Conservation (phyloP, 495 filamentous ascomycete species). For the Xylona heveae region DNA sequence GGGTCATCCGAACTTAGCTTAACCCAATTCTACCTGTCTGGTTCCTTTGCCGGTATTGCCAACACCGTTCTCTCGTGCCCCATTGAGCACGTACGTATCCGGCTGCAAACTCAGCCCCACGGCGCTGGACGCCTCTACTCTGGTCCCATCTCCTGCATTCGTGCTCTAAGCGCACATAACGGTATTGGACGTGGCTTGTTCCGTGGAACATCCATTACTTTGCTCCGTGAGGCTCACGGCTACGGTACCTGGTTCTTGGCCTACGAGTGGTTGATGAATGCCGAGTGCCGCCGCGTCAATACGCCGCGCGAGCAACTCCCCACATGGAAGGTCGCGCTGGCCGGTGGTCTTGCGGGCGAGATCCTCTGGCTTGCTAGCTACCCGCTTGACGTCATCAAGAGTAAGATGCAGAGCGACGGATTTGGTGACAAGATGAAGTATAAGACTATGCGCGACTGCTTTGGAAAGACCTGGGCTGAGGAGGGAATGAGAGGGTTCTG, state of each 20-base stretch:
- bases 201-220: constrained; percentile 68
- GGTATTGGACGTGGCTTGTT: constrained; percentile 56
- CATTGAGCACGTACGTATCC: constrained; percentile 94
- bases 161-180: constrained; percentile 47
- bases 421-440: constrained; percentile 47
- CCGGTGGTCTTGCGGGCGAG: constrained; percentile 87
- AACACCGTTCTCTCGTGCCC: constrained; percentile 77
- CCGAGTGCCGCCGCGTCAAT: constrained; percentile 54
- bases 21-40: constrained; percentile 71
- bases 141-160: constrained; percentile 78
- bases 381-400: constrained; percentile 94
- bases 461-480: constrained; percentile 52
- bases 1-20: too few species aligned
- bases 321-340: constrained; percentile 67
- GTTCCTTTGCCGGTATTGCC: constrained; percentile 79
- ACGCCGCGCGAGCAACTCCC: constrained; percentile 56
- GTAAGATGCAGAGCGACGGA: constrained; percentile 97
- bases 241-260: constrained; percentile 90
- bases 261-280: constrained; percentile 93
- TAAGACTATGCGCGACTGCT: constrained; percentile 73
- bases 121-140: constrained; percentile 53
- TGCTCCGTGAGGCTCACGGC: constrained; percentile 76
- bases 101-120: constrained; percentile 94
- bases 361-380: constrained; percentile 83
- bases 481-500: constrained; percentile 80